Conservation (phyloP, 2,329 filamentous ascomycete genomes). For the Aurifilum marmelostoma region DNA sequence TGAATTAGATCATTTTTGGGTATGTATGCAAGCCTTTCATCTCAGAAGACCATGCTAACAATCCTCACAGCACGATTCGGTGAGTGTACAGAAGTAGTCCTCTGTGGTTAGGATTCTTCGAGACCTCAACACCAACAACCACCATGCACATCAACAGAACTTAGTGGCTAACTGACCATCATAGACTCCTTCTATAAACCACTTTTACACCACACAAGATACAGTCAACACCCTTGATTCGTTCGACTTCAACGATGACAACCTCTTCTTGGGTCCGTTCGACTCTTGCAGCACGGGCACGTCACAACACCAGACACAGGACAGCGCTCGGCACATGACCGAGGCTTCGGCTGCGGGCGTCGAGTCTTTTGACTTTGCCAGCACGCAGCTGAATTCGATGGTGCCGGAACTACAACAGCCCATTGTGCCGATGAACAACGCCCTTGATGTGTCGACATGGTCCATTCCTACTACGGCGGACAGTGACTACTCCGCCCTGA, state of each 20-base stretch:
- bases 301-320: slow-evolving; percentile 16
- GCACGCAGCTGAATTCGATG: slow-evolving; percentile 13
- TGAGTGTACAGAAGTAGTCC: slow-evolving; percentile 9
- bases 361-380: slow-evolving; percentile 26
- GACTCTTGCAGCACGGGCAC: slow-evolving; percentile 25
- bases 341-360: slow-evolving; percentile 20
- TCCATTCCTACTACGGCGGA: slow-evolving; percentile 11
- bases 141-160: neutral
- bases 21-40: neutral
- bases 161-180: slow-evolving; percentile 12
- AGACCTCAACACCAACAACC: neutral
- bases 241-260: slow-evolving; percentile 28
- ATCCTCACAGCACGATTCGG: slow-evolving; percentile 22
- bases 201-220: slow-evolving; percentile 30
- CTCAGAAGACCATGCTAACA: neutral
- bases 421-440: neutral
- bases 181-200: slow-evolving; percentile 22
- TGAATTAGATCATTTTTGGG: slow-evolving; percentile 26
- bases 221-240: slow-evolving; percentile 22
- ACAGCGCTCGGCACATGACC: slow-evolving; percentile 12
- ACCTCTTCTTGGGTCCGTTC: slow-evolving; percentile 25
- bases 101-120: neutral
- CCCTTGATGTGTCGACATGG: slow-evolving; percentile 24
- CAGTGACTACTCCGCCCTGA: slow-evolving; percentile 17
- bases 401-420: slow-evolving; percentile 10